These are phyloP conservation scores for Microbotryomycetes sp. DNA, from an alignment of 1,284 basidiomycete genomes.

Conservation along the genomic window DNA sequence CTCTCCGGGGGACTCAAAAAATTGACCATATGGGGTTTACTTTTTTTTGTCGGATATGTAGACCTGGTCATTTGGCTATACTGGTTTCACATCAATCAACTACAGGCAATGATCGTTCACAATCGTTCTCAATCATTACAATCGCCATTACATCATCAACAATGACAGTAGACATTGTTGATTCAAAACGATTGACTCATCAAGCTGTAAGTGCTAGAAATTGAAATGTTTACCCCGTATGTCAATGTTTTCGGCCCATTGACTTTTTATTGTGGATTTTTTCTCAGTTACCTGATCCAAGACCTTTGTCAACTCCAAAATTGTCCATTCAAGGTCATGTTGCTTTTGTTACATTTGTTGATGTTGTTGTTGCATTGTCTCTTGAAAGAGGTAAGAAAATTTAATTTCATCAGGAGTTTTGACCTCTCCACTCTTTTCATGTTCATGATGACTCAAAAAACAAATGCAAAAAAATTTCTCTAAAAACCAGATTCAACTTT, in stretches of 20 bases:
- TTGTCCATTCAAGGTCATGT: slow-evolving; percentile 39
- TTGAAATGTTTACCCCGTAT: too few species aligned
- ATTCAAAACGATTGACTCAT: slow-evolving; percentile 40
- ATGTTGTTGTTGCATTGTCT: slow-evolving; percentile 42
- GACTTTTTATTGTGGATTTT: too few species aligned
- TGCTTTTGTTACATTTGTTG: slow-evolving; percentile 44
- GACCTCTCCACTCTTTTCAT: too few species aligned
- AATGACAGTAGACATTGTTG: too few species aligned
- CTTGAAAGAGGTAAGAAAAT: slow-evolving; percentile 24
- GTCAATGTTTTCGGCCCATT: too few species aligned
- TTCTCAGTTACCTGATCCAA: slow-evolving; percentile 41
- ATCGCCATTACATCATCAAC: slow-evolving; percentile 27
- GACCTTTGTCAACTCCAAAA: slow-evolving; percentile 43
- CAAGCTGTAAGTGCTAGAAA: slow-evolving; percentile 38
- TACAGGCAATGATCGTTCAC: slow-evolving; percentile 3
- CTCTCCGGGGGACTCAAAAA: neutral
- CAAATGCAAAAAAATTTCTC: too few species aligned
- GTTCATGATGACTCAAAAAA: too few species aligned
- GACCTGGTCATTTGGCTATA: slow-evolving; percentile 17
- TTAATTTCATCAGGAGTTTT: too few species aligned
- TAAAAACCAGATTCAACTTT: too few species aligned
- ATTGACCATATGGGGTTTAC: neutral
- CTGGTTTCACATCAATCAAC: slow-evolving; percentile 20
- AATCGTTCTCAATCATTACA: slow-evolving; percentile 28
- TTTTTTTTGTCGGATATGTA: neutral